Evolutionary conservation across 805 yeast genomes (phyloP).

Genomic region (Lipomyces japonicus): DNA sequence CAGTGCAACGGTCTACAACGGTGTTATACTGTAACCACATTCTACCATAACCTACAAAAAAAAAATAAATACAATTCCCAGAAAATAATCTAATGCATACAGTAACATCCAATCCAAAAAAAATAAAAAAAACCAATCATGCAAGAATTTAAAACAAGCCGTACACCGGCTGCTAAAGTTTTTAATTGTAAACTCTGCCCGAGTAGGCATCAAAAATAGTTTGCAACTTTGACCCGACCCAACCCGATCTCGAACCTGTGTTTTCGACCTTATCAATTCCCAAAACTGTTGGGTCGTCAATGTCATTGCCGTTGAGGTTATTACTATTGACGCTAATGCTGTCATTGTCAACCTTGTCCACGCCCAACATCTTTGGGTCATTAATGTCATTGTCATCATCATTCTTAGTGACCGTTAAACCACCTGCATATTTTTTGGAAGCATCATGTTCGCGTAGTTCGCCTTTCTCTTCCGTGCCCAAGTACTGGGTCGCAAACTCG

Average conservation of each 20-base stretch:
- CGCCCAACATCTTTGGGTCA: no score
- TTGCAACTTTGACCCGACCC: conserved; percentile 2
- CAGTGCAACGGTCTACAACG: no score
- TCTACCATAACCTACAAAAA: background rate
- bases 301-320: background rate
- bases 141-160: background rate
- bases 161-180: background rate
- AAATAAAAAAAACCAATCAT: background rate
- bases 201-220: conserved; percentile 3
- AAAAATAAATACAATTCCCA: background rate
- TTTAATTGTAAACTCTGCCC: conserved; percentile 13
- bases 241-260: background rate
- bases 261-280: background rate
- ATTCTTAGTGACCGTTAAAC: no score
- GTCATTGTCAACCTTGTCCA: no score
- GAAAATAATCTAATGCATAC: no score
- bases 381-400: no score
- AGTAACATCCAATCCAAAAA: no score
- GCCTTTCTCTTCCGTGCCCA: conserved; percentile 43
- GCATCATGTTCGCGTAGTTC: background rate
- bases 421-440: background rate
- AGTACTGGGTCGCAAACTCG: conserved; percentile 44
- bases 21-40: background rate
- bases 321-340: no score
- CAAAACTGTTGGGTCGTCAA: background rate